These are phyloP conservation scores for Coemansia sp. DNA, from an alignment of 192 early-diverging fungal species.

Conservation along the genomic window DNA sequence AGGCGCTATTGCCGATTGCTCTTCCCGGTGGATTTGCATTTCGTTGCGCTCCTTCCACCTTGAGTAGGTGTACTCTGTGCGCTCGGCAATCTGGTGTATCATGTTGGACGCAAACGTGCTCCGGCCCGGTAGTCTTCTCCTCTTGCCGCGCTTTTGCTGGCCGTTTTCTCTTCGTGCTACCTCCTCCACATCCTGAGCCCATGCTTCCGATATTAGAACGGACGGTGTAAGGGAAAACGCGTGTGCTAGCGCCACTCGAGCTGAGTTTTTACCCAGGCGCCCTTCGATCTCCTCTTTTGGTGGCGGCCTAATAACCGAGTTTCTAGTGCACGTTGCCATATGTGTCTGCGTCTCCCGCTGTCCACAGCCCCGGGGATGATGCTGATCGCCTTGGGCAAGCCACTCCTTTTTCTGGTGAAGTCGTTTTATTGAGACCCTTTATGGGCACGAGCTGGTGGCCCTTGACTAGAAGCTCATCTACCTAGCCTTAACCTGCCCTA, in stretches of 20 bases:
- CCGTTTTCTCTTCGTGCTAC: neutral
- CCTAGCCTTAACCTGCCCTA: too few species aligned
- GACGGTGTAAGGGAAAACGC: neutral
- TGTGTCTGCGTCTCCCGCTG: neutral
- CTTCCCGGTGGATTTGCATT: neutral
- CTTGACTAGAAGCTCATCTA: too few species aligned
- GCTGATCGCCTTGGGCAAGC: too few species aligned
- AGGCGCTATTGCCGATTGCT: too few species aligned
- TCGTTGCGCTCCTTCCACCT: neutral
- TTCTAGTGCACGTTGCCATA: neutral
- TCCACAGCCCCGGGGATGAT: neutral
- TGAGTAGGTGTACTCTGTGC: neutral
- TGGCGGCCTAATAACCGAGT: neutral
- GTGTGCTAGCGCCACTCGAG: neutral
- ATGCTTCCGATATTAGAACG: neutral
- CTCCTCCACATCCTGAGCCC: neutral
- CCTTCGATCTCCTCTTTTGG: neutral
- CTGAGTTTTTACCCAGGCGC: neutral
- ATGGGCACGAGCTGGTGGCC: too few species aligned
- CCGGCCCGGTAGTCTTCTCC: neutral
- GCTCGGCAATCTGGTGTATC: neutral
- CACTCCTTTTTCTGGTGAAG: neutral
- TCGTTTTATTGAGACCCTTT: too few species aligned
- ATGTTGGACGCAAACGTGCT: neutral
- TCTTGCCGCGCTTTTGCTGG: neutral